phyloP scores from a whole-genome alignment of 495 filamentous ascomycete genomes.

The Lineolata rhizophorae region DNA sequence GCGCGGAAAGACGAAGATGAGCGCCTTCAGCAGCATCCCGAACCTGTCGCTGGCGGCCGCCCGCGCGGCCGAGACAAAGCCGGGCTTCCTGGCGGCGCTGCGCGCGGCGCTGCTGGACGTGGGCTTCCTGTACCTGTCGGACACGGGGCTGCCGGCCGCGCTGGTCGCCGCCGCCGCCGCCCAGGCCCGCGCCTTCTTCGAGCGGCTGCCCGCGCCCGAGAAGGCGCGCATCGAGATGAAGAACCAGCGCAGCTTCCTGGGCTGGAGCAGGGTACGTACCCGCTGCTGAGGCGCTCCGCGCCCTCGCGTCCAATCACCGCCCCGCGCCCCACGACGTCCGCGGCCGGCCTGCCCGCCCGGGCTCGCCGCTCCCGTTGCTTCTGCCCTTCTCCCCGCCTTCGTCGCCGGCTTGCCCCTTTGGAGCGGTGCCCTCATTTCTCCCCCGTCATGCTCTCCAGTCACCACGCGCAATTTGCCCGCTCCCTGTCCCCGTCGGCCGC shows the following conservation, averaged over 20 bases:
- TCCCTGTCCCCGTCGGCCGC: too few species aligned
- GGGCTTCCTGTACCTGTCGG: slow-evolving; percentile 79
- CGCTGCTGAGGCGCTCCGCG: too few species aligned
- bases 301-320: too few species aligned
- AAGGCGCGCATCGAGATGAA: slow-evolving; percentile 79
- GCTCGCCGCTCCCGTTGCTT: too few species aligned
- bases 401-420: too few species aligned
- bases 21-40: slow-evolving; percentile 54
- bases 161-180: slow-evolving; percentile 45
- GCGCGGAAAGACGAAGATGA: too few species aligned
- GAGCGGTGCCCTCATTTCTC: too few species aligned
- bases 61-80: slow-evolving; percentile 42
- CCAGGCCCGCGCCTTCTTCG: slow-evolving; percentile 53
- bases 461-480: too few species aligned
- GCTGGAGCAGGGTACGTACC: slow-evolving; percentile 19
- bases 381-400: too few species aligned
- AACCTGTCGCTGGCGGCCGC: slow-evolving; percentile 57
- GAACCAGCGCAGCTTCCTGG: slow-evolving; percentile 29
- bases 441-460: too few species aligned
- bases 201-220: slow-evolving; percentile 44
- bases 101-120: slow-evolving; percentile 70
- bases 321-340: too few species aligned
- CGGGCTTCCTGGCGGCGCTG: slow-evolving; percentile 46
- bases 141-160: slow-evolving; percentile 50
- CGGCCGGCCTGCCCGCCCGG: too few species aligned